Percentiles rank a stretch among this genome's conserved stretches.
These are phyloP conservation scores for Chrysosporium queenslandicum DNA, from an alignment of 2,329 filamentous ascomycete species.

Conservation along the genomic window DNA sequence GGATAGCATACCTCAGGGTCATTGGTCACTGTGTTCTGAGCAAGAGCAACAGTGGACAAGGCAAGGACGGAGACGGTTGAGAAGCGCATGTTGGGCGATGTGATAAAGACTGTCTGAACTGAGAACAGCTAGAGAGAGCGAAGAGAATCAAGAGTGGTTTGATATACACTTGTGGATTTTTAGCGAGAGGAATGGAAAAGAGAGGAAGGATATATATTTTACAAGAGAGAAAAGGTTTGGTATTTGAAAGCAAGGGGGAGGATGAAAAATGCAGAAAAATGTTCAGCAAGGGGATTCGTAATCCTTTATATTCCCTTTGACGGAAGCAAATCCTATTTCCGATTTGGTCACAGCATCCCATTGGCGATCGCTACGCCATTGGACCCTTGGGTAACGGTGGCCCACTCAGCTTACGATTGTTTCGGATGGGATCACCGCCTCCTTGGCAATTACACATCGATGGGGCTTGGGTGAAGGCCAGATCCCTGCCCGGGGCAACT, in stretches of 20 bases:
- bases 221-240: neutral
- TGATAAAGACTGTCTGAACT: neutral
- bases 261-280: neutral
- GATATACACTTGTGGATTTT: neutral
- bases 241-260: neutral
- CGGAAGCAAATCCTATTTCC: neutral
- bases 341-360: neutral
- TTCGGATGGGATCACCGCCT: slow-evolving; percentile 6
- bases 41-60: slow-evolving; percentile 16
- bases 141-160: neutral
- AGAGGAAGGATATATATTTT: neutral
- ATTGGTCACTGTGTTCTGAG: neutral
- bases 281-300: slow-evolving; percentile 8
- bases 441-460: slow-evolving; percentile 2
- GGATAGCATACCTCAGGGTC: slow-evolving; percentile 6
- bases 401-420: slow-evolving; percentile 1
- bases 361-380: slow-evolving; percentile 2
- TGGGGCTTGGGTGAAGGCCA: neutral
- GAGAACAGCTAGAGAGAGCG: neutral
- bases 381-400: slow-evolving; percentile 1
- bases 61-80: slow-evolving; percentile 17
- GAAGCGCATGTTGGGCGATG: slow-evolving; percentile 17
- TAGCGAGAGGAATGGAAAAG: neutral
- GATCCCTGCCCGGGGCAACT: neutral
- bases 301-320: slow-evolving; percentile 5